Conservation (phyloP, 148 eudicot species). For the Simmondsia chinensis region DNA sequence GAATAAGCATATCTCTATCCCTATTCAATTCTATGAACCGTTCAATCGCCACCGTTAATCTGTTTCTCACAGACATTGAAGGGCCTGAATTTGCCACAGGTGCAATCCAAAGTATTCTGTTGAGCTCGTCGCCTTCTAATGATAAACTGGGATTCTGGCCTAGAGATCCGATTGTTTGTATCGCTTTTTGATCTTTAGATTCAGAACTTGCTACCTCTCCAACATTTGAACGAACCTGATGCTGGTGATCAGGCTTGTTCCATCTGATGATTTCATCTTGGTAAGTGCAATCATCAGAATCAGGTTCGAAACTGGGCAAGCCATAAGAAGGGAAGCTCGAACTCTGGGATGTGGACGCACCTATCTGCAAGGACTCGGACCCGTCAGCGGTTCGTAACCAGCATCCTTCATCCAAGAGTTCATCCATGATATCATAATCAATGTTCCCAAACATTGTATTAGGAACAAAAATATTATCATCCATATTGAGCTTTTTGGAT, state of each 20-base stretch:
- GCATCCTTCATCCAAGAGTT: constrained; percentile 54
- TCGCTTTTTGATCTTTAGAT: constrained; percentile 17
- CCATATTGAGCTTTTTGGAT: too few relatives aligned
- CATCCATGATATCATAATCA: constrained; percentile 57
- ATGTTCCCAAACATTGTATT: constrained; percentile 31
- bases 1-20: constrained; percentile 43
- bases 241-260: too few relatives aligned
- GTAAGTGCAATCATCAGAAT: constrained; percentile 9
- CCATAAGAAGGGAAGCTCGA: constrained; percentile 24
- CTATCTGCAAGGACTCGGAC: constrained; percentile 28
- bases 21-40: constrained; percentile 18
- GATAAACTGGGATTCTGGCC: constrained; percentile 8
- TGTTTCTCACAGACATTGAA: constrained; percentile 18
- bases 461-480: constrained; percentile 39
- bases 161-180: constrained; percentile 12
- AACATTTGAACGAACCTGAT: too few relatives aligned
- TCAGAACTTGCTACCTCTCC: constrained; percentile 11
- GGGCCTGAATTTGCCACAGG: constrained; percentile 16
- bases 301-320: constrained; percentile 18
- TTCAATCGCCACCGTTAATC: constrained; percentile 21
- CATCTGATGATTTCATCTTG: too few relatives aligned
- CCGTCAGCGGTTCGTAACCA: constrained; percentile 67
- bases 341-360: constrained; percentile 25
- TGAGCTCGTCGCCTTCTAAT: constrained; percentile 31
- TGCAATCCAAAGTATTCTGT: constrained; percentile 42